Percentiles rank a stretch among this genome's conserved stretches.
Evolutionary conservation across 169 alveolate species (phyloP).

Genomic region (Plasmodium malariae): DNA sequence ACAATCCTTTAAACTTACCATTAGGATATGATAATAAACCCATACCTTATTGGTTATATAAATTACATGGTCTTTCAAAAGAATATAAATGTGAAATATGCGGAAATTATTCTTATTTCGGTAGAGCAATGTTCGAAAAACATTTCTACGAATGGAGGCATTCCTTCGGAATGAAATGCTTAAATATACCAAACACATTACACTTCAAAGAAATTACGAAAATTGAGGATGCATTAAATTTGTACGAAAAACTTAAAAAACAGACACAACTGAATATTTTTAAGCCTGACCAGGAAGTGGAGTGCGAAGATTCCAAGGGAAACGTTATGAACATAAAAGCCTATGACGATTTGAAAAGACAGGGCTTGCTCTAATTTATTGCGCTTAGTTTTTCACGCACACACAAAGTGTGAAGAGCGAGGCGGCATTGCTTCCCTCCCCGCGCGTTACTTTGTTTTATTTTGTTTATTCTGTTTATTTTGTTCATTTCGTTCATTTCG

Average conservation of each 20-base stretch:
- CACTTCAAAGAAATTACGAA: slow-evolving; percentile 95
- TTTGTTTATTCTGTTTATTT: too few relatives aligned
- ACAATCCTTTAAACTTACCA: slow-evolving; percentile 98
- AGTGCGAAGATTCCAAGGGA: slow-evolving; percentile 98
- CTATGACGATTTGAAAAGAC: slow-evolving; percentile 93
- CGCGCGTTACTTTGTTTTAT: too few relatives aligned
- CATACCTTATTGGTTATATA: slow-evolving; percentile 99
- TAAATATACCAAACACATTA: slow-evolving; percentile 99
- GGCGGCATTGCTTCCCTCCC: too few relatives aligned
- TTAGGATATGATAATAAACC: slow-evolving; percentile 99
- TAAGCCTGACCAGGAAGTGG: slow-evolving; percentile 94
- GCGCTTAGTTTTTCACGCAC: too few relatives aligned
- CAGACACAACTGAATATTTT: slow-evolving; percentile 91
- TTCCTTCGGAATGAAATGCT: slow-evolving; percentile 99
- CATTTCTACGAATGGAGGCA: slow-evolving; percentile 99
- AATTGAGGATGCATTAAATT: slow-evolving; percentile 90
- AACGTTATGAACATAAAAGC: slow-evolving; percentile 95
- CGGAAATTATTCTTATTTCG: slow-evolving; percentile 99
- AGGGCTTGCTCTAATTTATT: slow-evolving; percentile 93
- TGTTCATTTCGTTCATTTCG: too few relatives aligned
- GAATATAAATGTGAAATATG: slow-evolving; percentile 99
- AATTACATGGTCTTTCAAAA: slow-evolving; percentile 98
- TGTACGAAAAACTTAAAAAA: slow-evolving; percentile 94
- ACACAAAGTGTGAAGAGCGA: too few relatives aligned
- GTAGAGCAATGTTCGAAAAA: slow-evolving; percentile 98